Evolutionary conservation across 495 filamentous ascomycete species (phyloP).

Genomic region (Cercophora sp.): DNA sequence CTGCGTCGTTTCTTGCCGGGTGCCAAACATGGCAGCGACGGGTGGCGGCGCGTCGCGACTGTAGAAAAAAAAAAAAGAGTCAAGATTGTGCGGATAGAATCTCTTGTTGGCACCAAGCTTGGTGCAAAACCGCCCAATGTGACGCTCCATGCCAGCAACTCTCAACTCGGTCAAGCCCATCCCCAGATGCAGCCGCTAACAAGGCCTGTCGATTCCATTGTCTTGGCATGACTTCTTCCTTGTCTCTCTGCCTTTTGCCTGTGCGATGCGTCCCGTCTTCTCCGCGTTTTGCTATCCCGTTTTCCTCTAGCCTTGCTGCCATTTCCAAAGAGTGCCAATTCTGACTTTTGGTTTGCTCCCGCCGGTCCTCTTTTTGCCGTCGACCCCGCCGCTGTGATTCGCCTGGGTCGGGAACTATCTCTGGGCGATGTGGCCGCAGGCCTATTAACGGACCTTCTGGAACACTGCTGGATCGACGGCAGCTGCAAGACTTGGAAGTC

Average conservation of each 20-base stretch:
- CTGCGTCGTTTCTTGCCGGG: constrained; percentile 1
- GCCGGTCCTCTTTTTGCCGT: neutral
- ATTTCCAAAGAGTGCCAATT: neutral
- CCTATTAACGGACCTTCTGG: constrained; percentile 21
- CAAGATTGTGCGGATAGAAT: too few relatives aligned
- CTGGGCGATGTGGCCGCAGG: constrained; percentile 4
- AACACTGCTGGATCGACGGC: constrained; percentile 18
- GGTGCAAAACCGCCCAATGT: too few relatives aligned
- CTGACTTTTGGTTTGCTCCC: neutral
- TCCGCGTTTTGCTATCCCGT: constrained; percentile 3
- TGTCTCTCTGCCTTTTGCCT: constrained; percentile 3
- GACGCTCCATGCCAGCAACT: constrained; percentile 2
- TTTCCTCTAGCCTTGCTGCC: neutral
- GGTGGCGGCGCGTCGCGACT: neutral
- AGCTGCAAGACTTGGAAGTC: constrained; percentile 13
- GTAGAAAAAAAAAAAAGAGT: neutral
- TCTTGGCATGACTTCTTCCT: constrained; percentile 6
- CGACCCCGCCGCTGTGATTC: constrained; percentile 3
- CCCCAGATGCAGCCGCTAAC: constrained; percentile 1
- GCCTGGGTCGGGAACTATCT: neutral
- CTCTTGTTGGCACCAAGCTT: too few relatives aligned
- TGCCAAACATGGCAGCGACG: constrained; percentile 1
- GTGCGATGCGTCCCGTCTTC: neutral
- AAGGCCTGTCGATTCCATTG: neutral
- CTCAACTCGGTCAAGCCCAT: neutral